Evolutionary conservation across 306 rosid species (phyloP).

Genomic region (Vachellia pachyceras): DNA sequence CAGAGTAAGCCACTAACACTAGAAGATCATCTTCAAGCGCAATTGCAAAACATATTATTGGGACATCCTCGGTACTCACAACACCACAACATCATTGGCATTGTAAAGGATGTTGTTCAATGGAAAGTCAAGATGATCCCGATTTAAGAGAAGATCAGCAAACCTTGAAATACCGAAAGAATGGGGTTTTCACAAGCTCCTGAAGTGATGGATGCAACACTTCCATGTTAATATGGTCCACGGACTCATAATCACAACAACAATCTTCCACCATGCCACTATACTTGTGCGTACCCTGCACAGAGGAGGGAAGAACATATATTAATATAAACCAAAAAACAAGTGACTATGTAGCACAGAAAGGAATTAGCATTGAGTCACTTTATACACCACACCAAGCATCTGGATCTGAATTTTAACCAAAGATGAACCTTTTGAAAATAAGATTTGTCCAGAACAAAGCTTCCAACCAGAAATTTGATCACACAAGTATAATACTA

Average conservation of each 20-base stretch:
- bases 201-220: constrained; percentile 64
- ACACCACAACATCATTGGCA: constrained; percentile 17
- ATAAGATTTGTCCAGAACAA: background rate
- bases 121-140: constrained; percentile 23
- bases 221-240: constrained; percentile 57
- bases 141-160: constrained; percentile 19
- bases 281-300: constrained; percentile 56
- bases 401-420: background rate
- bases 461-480: background rate
- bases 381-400: background rate
- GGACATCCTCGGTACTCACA: background rate
- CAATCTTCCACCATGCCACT: constrained; percentile 78
- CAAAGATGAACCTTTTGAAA: background rate
- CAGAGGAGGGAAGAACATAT: background rate
- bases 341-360: constrained; percentile 1
- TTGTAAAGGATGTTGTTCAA: background rate
- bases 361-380: background rate
- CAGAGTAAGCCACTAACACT: background rate
- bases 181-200: constrained; percentile 66
- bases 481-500: background rate
- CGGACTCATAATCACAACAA: constrained; percentile 74
- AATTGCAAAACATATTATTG: background rate
- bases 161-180: constrained; percentile 76
- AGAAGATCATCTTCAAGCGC: background rate
- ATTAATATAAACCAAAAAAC: background rate